phyloP scores from a whole-genome alignment of 352 stramenopile genomes.

The Phytophthora brassicae region DNA sequence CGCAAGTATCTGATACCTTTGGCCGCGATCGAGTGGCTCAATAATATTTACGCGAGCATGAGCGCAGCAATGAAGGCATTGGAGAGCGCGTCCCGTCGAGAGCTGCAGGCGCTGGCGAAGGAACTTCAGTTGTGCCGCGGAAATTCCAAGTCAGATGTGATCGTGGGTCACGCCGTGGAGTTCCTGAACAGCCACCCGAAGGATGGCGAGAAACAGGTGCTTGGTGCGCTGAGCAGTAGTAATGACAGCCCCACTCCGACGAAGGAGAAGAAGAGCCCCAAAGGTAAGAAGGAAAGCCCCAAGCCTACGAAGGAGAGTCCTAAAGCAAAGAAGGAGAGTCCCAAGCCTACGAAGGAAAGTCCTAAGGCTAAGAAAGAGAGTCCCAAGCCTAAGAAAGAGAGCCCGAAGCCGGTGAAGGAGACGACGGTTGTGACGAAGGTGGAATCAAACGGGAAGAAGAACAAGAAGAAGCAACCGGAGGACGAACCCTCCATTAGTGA shows the following conservation, averaged over 20 bases:
- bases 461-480: constrained; percentile 17
- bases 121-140: constrained; percentile 63
- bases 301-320: constrained; percentile 11
- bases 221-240: constrained; percentile 24
- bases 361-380: background rate
- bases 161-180: constrained; percentile 45
- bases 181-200: constrained; percentile 42
- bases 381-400: constrained; percentile 13
- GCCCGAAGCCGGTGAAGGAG: constrained; percentile 2
- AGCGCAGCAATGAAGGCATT: constrained; percentile 29
- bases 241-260: constrained; percentile 11
- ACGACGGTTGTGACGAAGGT: background rate
- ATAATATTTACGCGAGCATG: constrained; percentile 21
- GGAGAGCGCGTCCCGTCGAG: constrained; percentile 50
- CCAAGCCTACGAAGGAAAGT: constrained; percentile 12
- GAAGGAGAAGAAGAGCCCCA: constrained; percentile 4
- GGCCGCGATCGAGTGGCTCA: no score
- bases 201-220: constrained; percentile 44
- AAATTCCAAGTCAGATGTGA: constrained; percentile 73
- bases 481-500: constrained; percentile 13
- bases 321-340: background rate
- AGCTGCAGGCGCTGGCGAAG: constrained; percentile 66
- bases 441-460: no score
- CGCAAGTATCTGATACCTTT: constrained; percentile 22
- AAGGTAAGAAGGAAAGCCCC: constrained; percentile 6